phyloP scores from a whole-genome alignment of 176 grass and related monocot species.

The Zoysia pacifica region DNA sequence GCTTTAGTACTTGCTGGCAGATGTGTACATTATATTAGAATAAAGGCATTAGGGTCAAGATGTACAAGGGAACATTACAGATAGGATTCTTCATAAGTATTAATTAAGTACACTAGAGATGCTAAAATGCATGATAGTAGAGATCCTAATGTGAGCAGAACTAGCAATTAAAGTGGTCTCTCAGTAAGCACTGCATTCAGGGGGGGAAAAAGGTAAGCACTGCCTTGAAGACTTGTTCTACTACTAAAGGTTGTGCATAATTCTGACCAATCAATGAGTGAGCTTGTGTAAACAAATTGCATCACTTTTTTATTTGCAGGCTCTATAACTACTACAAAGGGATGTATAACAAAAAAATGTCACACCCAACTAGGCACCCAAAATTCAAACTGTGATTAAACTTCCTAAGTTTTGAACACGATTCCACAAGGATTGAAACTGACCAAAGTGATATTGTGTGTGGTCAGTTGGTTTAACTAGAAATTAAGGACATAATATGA shows the following conservation, averaged over 20 bases:
- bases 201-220: neutral
- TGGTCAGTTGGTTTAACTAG: neutral
- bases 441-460: neutral
- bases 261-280: slow-evolving; percentile 11
- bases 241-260: slow-evolving; percentile 3
- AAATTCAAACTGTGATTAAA: neutral
- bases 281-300: slow-evolving; percentile 14
- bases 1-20: slow-evolving; percentile 68
- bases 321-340: neutral
- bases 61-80: neutral
- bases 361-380: neutral
- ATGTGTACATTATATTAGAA: slow-evolving; percentile 16
- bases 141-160: slow-evolving; percentile 14
- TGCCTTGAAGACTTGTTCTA: neutral
- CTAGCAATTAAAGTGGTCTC: neutral
- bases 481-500: slow-evolving; percentile 19
- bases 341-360: slow-evolving; percentile 2
- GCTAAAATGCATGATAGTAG: slow-evolving; percentile 15
- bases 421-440: neutral
- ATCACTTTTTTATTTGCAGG: neutral
- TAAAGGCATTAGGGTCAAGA: neutral
- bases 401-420: neutral
- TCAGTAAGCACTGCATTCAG: neutral
- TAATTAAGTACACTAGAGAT: neutral
- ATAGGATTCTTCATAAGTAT: neutral